Percentiles rank a stretch among this genome's conserved stretches.
Evolutionary conservation across 768 basidiomycete species (phyloP).

Genomic region (Phylloporus sp.): DNA sequence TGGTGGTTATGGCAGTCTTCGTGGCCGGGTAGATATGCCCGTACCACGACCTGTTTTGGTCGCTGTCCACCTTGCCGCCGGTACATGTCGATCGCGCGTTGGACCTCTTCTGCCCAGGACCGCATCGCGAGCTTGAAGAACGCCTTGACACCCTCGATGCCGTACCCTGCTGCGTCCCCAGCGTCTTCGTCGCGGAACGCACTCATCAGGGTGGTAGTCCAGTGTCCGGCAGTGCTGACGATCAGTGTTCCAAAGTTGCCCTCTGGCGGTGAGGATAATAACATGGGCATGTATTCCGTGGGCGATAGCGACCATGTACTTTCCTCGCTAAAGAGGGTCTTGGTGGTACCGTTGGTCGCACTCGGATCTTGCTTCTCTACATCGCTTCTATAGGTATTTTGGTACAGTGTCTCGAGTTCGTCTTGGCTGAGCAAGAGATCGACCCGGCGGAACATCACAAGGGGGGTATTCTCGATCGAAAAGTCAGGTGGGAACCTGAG

Average conservation of each 20-base stretch:
- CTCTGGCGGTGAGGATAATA: conserved; percentile 42
- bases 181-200: conserved; percentile 35
- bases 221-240: conserved; percentile 64
- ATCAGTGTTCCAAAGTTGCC: conserved; percentile 59
- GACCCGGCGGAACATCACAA: conserved; percentile 62
- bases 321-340: conserved; percentile 54
- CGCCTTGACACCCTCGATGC: conserved; percentile 50
- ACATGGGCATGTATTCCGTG: conserved; percentile 48
- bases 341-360: conserved; percentile 23
- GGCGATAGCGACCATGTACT: conserved; percentile 50
- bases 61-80: conserved; percentile 23
- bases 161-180: conserved; percentile 37
- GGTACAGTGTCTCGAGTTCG: conserved; percentile 47
- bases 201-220: conserved; percentile 56
- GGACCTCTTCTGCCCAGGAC: conserved; percentile 51
- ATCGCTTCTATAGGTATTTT: conserved; percentile 18
- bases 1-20: conserved; percentile 55
- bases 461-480: conserved; percentile 53
- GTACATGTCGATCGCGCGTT: conserved; percentile 39
- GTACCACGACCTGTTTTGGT: conserved; percentile 46
- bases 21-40: conserved; percentile 63
- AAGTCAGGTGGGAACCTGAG: conserved; percentile 50
- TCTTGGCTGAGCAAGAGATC: conserved; percentile 52
- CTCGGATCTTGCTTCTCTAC: conserved; percentile 11
- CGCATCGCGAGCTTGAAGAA: conserved; percentile 59